Conservation (phyloP, 1,284 basidiomycete species). For the Neolentinus lepideus region DNA sequence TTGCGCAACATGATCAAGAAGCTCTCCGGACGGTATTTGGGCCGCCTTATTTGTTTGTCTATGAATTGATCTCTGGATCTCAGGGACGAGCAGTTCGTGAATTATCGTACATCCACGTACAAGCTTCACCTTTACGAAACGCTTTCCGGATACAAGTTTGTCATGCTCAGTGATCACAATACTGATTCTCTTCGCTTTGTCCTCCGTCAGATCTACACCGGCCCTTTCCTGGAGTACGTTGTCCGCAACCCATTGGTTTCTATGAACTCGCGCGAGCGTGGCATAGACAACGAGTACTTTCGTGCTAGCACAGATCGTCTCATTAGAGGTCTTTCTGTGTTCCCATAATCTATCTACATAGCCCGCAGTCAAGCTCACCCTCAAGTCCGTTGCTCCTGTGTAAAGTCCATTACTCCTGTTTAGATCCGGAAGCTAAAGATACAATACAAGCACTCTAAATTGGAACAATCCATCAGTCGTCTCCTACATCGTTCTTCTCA, state of each 20-base stretch:
- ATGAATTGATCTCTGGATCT: slow-evolving; percentile 1
- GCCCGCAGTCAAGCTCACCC: too few relatives aligned
- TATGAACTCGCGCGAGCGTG: slow-evolving; percentile 75
- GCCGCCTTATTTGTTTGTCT: slow-evolving; percentile 4
- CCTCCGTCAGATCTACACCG: slow-evolving; percentile 85
- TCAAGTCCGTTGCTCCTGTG: too few relatives aligned
- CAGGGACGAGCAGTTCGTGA: slow-evolving; percentile 87
- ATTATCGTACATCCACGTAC: slow-evolving; percentile 89
- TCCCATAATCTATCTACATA: slow-evolving; percentile 28
- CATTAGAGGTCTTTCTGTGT: slow-evolving; percentile 60
- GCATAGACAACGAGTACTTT: slow-evolving; percentile 91
- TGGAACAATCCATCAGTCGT: not conserved
- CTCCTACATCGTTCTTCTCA: slow-evolving; percentile 2
- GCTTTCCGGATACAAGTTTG: slow-evolving; percentile 88
- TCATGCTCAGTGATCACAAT: slow-evolving; percentile 86
- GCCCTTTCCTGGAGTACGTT: slow-evolving; percentile 91
- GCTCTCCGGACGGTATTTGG: slow-evolving; percentile 70
- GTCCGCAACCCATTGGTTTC: slow-evolving; percentile 84
- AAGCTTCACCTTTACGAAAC: slow-evolving; percentile 94
- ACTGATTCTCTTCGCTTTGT: slow-evolving; percentile 80
- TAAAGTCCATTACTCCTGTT: not conserved
- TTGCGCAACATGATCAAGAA: slow-evolving; percentile 95
- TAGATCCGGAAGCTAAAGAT: not conserved
- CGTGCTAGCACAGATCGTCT: slow-evolving; percentile 76
- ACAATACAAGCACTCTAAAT: slow-evolving; percentile 3